phyloP scores from a whole-genome alignment of 2,329 filamentous ascomycete genomes.

The Curvularia hawaiiensis region DNA sequence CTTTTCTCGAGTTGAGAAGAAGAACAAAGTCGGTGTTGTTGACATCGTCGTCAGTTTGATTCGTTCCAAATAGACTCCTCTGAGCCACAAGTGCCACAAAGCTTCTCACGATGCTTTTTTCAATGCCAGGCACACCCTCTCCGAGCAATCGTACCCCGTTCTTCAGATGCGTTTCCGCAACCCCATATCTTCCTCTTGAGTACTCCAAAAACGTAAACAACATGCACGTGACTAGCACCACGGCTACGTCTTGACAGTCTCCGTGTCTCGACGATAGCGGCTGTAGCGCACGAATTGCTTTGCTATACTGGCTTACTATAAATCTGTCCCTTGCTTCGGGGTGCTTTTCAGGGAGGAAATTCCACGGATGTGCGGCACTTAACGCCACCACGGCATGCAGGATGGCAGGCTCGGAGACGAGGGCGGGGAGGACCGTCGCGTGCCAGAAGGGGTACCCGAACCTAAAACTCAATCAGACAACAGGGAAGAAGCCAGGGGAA shows the following conservation, averaged over 20 bases:
- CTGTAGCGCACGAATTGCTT: constrained; percentile 47
- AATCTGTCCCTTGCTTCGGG: constrained; percentile 24
- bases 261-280: constrained; percentile 17
- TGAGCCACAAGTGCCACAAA: constrained; percentile 42
- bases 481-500: no score
- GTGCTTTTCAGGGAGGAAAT: constrained; percentile 4
- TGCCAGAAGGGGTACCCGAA: constrained; percentile 46
- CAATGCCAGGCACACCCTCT: constrained; percentile 38
- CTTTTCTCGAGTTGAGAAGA: background rate
- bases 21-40: constrained; percentile 2
- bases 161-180: constrained; percentile 48
- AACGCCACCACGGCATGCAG: constrained; percentile 52
- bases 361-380: constrained; percentile 41
- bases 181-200: constrained; percentile 47
- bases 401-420: constrained; percentile 47
- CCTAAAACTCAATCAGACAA: no score
- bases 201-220: constrained; percentile 51
- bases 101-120: constrained; percentile 53
- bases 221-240: constrained; percentile 51
- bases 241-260: constrained; percentile 35
- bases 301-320: constrained; percentile 49
- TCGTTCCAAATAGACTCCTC: constrained; percentile 19
- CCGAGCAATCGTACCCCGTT: constrained; percentile 50
- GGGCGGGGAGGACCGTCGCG: constrained; percentile 48
- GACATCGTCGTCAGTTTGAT: background rate